Evolutionary conservation across 2,329 filamentous ascomycete species (phyloP), one percentile per base, ranked within the genome.

Genomic region (Talaromyces sp.): DNA sequence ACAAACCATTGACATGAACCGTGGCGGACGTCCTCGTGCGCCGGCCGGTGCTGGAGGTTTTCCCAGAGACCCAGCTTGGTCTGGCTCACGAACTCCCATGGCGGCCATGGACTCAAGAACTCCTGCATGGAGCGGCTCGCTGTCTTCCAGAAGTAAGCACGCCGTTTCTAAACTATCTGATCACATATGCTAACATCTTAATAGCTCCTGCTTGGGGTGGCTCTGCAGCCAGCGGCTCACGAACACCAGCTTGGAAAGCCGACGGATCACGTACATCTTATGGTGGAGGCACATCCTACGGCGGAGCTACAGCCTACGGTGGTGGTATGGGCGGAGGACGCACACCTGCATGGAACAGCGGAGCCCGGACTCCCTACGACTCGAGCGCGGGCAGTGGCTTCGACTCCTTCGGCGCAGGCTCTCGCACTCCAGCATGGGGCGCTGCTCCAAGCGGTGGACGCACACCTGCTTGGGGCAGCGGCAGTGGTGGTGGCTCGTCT

Each of bases 321-420:
- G 48, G 48, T 10, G 43, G 46, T 95, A 96, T 67, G 91, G 91
- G 58, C 8, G 86, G 87, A 31, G 83, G 83, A 54, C 85, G 89
- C 57, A 92, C 88, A 1, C 89, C 89, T 8, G 88, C 88, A 5
- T 92, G 89, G 89, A 87, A 88, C 61, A 88, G 91, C 1, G 89
- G 89, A 57, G 85, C 88, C 58, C 88, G 89, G 72, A 93, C 89
- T 79, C 90, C 58, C 1, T 80, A 80, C 63, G 89, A 88, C 59
- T 84, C 62, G 10, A 53, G 62, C 26, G 50, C 86, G 56, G 80
- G 82, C 58, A 88, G 88, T 83, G 51, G 88, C 82, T 57, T 91
- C 57, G 87, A 88, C 61, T 79, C 83, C 32, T 90, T 88, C 79
- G 85, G 80, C 14, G 80, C 83, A 3, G 86, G 89, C 7, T 89